These are phyloP conservation scores for Pestalotiopsis sp. DNA, from an alignment of 2,329 filamentous ascomycete genomes.

Conservation along the genomic window DNA sequence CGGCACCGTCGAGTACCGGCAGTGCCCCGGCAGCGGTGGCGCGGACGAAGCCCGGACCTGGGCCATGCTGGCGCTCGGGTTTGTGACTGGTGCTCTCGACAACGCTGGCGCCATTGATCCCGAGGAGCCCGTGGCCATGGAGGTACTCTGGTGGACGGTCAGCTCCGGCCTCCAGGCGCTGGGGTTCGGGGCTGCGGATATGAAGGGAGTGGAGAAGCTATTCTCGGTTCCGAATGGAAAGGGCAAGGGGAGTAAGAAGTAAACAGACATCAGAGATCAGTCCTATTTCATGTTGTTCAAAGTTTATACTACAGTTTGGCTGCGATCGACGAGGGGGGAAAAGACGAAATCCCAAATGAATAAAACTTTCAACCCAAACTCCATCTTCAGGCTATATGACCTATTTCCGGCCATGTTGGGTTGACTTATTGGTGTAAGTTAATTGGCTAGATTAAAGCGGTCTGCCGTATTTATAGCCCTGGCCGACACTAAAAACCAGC, in stretches of 20 bases:
- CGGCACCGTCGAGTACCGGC: conserved; percentile 41
- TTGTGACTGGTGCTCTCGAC: conserved; percentile 92
- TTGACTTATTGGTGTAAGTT: not conserved
- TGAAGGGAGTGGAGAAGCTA: not conserved
- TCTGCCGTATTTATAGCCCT: not conserved
- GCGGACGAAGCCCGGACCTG: conserved; percentile 35
- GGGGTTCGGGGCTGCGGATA: not conserved
- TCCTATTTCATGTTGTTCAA: no score
- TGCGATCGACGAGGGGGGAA: no score
- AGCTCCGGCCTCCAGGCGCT: not conserved
- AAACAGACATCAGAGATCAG: not conserved
- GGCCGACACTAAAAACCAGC: not conserved
- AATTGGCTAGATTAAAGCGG: not conserved
- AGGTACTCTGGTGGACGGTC: conserved; percentile 8
- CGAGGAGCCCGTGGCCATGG: conserved; percentile 1
- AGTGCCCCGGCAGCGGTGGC: conserved; percentile 34
- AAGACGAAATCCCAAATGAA: no score
- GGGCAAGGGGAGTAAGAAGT: not conserved
- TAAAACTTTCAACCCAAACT: no score
- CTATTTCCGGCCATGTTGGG: not conserved
- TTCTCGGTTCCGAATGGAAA: not conserved
- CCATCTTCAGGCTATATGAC: no score
- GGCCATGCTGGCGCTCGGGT: conserved; percentile 29
- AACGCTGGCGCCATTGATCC: conserved; percentile 78
- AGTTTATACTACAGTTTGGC: no score